Base-by-base conservation (phyloP, 177 flowering plant species). In the Tripterygium wilfordii region DNA sequence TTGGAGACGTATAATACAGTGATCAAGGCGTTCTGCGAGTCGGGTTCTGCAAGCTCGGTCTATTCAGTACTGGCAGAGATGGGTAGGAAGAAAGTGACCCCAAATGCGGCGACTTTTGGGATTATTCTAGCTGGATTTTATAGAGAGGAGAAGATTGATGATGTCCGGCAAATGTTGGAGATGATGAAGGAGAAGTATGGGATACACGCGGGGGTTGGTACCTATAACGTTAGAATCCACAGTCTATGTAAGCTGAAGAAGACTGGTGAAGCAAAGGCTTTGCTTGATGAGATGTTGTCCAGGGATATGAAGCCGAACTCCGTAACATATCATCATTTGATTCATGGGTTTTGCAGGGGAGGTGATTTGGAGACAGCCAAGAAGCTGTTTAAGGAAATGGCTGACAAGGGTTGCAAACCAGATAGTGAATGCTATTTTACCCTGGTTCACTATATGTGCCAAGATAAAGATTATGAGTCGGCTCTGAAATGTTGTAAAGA, bases 271-370 rank as follows among this genome's bases (percentile, higher is more conserved):
- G 98, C 91, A 0, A 84, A 75, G 69, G 87, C 72, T 2, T 61
- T 92, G 66, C 41, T 86, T 35, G 80, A 79, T 10, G 85, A 68
- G 39, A 72, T 88, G 64, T 14, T 69, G 45, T 55, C 73, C 3
- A 73, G 66, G 35, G 74, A 81, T 3, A 65, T 76, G 69, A 75
- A 76, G 65, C 83, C 85, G 8, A 81, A 87, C 65, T 17, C 63
- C 0, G 78, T 28, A 15, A 79, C 83, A 4, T 91, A 74, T 55
- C 9, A 24, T 14, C 66, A 75, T 58, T 63, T 91, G 67, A 81
- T 91, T 61, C 66, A 66, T 61, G 98, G 98, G 60, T 81, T 85
- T 35, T 75, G 80, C 19, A 76, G 48, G 53, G 92, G 81, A 62
- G 87, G 84, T 15, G 54, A 78, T 46, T 47, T 81, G 61, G 88